These are phyloP conservation scores for Corchorus olitorius DNA, from an alignment of 345 rosid species.

Conservation along the genomic window DNA sequence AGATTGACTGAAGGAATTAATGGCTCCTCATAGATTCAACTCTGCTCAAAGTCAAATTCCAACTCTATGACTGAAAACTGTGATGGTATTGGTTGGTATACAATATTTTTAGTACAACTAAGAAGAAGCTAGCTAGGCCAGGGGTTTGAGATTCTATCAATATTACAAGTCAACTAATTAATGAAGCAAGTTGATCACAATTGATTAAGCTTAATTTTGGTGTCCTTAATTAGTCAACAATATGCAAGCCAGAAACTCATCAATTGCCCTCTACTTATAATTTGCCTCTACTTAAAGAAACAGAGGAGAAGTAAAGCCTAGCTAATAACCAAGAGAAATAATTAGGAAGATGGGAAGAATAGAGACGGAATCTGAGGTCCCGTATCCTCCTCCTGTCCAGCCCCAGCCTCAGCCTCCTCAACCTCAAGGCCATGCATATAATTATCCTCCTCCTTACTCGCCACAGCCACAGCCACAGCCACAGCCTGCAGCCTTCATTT, in stretches of 20 bases:
- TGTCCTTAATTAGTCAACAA: not conserved
- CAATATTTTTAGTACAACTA: not conserved
- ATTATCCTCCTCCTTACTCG: not conserved
- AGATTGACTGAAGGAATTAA: not conserved
- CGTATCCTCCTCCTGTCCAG: slow-evolving; percentile 1
- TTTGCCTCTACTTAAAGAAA: not conserved
- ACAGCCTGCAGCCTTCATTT: not conserved
- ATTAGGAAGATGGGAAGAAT: slow-evolving; percentile 30
- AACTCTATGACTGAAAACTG: not conserved
- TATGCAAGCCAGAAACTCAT: not conserved
- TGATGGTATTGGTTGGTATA: not conserved
- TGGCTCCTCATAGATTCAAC: not conserved
- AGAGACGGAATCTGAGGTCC: not conserved
- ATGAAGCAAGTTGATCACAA: not conserved
- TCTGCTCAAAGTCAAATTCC: slow-evolving; percentile 6
- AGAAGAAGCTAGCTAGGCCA: not conserved
- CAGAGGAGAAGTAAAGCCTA: not conserved
- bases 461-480: slow-evolving; percentile 10
- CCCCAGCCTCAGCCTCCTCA: not conserved
- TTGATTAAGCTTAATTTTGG: not conserved
- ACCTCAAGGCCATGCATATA: not conserved
- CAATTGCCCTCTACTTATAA: not conserved
- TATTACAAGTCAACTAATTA: slow-evolving; percentile 9
- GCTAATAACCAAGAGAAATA: not conserved
- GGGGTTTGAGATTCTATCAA: not conserved